Base-by-base conservation (phyloP, 352 stramenopile genomes). In the Pythium monospermum region DNA sequence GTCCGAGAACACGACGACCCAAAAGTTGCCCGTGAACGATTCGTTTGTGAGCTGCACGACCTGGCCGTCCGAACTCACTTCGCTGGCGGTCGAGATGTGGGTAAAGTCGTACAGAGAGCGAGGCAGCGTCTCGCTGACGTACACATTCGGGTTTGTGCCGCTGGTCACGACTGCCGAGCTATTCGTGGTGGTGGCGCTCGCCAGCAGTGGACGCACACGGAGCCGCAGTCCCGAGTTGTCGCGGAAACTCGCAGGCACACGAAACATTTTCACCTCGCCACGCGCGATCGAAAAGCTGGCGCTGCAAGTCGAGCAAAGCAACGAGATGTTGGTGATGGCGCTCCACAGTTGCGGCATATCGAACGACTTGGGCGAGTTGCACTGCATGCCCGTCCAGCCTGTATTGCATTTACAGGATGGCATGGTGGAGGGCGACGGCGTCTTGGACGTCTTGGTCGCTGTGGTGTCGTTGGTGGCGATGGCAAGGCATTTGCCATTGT, bases 51-150 rank as follows among this genome's bases (percentile, higher is more conserved):
- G 30, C 30, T 35, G 30, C 30, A 35, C 30, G 30, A 35, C 30
- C 30, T 35, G 30, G 30, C 30, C 30, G 30, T 35, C 30, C 30
- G 13, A 27, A 12, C 16, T 32, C 12, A 13, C 30, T n/a, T 13
- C 49, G 22, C 57, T 66, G 3, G 37, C 60, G 6, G 68, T 55
- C 5, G 73, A 86, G 21, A 92, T 82, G 47, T 77, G 66, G 4
- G 65, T 73, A 50, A 90, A 90, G 50, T 92, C 81, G 41, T 85
- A 86, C 15, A 92, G 59, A 3, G 74, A 87, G n/a, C 76, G 65
- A 5, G 80, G 80, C 22, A 82, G 57, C 23, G 74, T 64, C 49
- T 89, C 76, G 39, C 77, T 85, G 39, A 90, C 82, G 44, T 88
- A 88, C 36, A 93, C 65, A 26, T 64, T 85, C 6, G 79, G 72